Conservation (phyloP, 108 stramenopile species). For the Cyclotella kingstonii region DNA sequence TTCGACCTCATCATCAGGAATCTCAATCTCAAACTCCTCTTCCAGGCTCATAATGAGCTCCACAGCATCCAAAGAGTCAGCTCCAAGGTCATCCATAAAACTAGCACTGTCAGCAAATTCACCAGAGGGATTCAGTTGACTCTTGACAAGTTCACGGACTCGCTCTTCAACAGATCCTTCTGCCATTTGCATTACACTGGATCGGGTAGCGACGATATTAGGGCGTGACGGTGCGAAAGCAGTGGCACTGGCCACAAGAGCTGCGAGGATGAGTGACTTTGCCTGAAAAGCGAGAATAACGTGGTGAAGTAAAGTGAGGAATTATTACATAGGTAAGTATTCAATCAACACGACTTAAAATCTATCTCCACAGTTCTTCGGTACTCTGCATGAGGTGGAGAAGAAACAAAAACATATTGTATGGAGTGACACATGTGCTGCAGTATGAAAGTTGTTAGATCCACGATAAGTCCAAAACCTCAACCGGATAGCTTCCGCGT, state of each 20-base stretch:
- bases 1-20: constrained; percentile 96
- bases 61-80: constrained; percentile 96
- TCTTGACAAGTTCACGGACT: constrained; percentile 44
- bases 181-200: constrained; percentile 48
- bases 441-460: too few relatives aligned
- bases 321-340: background rate
- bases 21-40: constrained; percentile 96
- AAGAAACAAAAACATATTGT: too few relatives aligned
- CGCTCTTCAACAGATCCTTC: constrained; percentile 50
- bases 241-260: constrained; percentile 69
- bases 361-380: too few relatives aligned
- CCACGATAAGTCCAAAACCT: too few relatives aligned
- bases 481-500: too few relatives aligned
- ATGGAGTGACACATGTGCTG: too few relatives aligned
- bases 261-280: constrained; percentile 64
- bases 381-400: too few relatives aligned
- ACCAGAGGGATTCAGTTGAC: constrained; percentile 40
- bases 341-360: too few relatives aligned
- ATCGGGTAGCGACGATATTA: constrained; percentile 40
- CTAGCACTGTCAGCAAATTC: constrained; percentile 65
- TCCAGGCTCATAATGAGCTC: constrained; percentile 97
- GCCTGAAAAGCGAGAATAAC: constrained; percentile 6
- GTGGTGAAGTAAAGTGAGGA: background rate
- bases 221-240: constrained; percentile 65
- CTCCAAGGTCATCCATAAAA: constrained; percentile 96